A percentile compares a stretch with the other conserved stretches of the same genome.
These are phyloP conservation scores for Mrakia gelida DNA, from an alignment of 768 basidiomycete species.

Conservation along the genomic window DNA sequence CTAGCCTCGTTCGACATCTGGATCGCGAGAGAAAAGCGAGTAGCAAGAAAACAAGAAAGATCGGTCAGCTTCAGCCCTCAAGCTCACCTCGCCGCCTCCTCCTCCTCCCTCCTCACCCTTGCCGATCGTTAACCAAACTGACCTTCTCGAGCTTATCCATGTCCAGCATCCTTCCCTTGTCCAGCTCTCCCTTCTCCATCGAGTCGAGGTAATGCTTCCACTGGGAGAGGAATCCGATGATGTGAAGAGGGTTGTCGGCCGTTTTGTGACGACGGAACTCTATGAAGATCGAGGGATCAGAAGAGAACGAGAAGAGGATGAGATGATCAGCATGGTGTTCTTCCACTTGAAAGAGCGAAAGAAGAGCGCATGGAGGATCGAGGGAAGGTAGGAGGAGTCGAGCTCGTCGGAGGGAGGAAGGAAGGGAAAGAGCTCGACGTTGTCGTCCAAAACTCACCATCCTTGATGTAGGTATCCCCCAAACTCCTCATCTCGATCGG, in stretches of 20 bases:
- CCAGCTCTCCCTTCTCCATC: conserved; percentile 37
- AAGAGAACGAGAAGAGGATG: background rate
- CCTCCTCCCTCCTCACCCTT: background rate
- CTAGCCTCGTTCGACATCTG: conserved; percentile 66
- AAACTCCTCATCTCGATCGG: conserved; percentile 74
- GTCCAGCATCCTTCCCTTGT: conserved; percentile 42
- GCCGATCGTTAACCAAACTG: conserved; percentile 36
- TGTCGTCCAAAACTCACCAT: conserved; percentile 27
- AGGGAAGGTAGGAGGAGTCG: background rate
- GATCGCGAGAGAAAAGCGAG: conserved; percentile 3
- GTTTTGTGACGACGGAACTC: conserved; percentile 81
- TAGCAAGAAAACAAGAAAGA: background rate
- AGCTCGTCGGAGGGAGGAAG: background rate
- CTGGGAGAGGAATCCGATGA: conserved; percentile 91
- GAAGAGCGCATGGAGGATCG: conserved; percentile 25
- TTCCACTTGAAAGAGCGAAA: background rate
- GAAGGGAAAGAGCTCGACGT: background rate
- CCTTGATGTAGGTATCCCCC: conserved; percentile 82
- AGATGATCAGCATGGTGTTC: no score
- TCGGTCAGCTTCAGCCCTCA: background rate
- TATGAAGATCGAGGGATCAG: conserved; percentile 38
- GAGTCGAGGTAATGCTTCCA: conserved; percentile 91
- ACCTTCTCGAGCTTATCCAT: conserved; percentile 44
- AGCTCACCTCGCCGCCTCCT: background rate
- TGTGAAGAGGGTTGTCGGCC: conserved; percentile 77